Percentiles rank a stretch among this genome's conserved stretches.
Evolutionary conservation across 805 yeast genomes (phyloP).

Genomic region (Candida ovalis): DNA sequence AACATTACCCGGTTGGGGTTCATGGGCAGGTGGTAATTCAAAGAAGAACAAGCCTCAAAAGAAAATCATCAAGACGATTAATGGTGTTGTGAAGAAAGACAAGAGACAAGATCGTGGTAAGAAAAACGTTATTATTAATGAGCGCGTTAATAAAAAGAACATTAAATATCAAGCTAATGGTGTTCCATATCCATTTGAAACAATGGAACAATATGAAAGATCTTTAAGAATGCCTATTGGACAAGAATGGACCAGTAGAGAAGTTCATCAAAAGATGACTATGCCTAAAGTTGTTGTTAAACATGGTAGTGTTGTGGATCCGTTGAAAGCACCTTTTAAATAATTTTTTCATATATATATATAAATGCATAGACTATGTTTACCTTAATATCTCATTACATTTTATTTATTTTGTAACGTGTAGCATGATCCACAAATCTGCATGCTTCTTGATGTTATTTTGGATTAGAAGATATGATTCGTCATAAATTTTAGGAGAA

Average conservation of each 20-base stretch:
- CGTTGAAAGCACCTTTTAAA: slow-evolving; percentile 81
- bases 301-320: slow-evolving; percentile 88
- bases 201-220: slow-evolving; percentile 91
- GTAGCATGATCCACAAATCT: too few relatives aligned
- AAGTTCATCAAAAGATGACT: slow-evolving; percentile 79
- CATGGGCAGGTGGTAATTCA: slow-evolving; percentile 77
- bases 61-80: slow-evolving; percentile 63
- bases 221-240: slow-evolving; percentile 95
- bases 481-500: too few relatives aligned
- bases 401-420: too few relatives aligned
- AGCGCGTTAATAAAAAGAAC: slow-evolving; percentile 77
- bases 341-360: slow-evolving; percentile 17
- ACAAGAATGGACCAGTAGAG: slow-evolving; percentile 91
- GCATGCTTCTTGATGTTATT: too few relatives aligned
- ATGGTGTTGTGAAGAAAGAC: slow-evolving; percentile 70
- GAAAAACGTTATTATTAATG: slow-evolving; percentile 85
- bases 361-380: neutral
- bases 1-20: slow-evolving; percentile 97
- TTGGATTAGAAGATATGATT: too few relatives aligned
- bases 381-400: neutral
- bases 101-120: slow-evolving; percentile 75
- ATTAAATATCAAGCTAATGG: slow-evolving; percentile 79
- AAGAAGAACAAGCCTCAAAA: slow-evolving; percentile 45
- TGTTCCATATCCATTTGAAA: slow-evolving; percentile 96
- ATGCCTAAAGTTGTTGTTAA: slow-evolving; percentile 86